Evolutionary conservation across 805 yeast species (phyloP).

Genomic region (Pachysolen tannophilus): DNA sequence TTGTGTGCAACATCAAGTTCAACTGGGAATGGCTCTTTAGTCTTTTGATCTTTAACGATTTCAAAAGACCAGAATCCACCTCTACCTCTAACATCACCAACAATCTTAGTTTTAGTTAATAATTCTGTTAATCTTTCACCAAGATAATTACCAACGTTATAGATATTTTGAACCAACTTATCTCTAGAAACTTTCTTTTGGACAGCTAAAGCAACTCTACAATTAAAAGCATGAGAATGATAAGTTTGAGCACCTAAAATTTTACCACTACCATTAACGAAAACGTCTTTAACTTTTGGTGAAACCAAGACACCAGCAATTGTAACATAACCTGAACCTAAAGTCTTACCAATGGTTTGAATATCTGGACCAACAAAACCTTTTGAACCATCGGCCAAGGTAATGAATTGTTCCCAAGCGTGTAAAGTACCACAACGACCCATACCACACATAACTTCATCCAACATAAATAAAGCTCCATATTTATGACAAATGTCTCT

Average conservation of each 20-base stretch:
- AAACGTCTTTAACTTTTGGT: constrained; percentile 31
- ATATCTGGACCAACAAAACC: constrained; percentile 35
- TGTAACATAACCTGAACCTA: constrained; percentile 43
- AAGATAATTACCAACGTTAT: constrained; percentile 33
- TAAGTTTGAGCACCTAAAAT: constrained; percentile 44
- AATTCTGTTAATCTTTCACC: constrained; percentile 25
- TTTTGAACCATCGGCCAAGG: constrained; percentile 14
- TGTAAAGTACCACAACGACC: constrained; percentile 42
- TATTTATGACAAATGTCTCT: constrained; percentile 40
- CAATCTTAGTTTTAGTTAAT: constrained; percentile 23
- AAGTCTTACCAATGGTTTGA: constrained; percentile 41
- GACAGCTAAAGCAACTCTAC: constrained; percentile 38
- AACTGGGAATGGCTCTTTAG: constrained; percentile 36
- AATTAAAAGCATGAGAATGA: constrained; percentile 39
- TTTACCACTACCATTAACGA: constrained; percentile 30
- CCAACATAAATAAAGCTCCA: constrained; percentile 38
- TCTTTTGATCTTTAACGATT: constrained; percentile 35
- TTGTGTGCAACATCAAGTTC: constrained; percentile 22
- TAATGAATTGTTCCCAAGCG: constrained; percentile 37
- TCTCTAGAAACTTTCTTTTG: constrained; percentile 33
- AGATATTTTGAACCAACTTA: constrained; percentile 30
- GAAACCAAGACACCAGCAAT: constrained; percentile 39
- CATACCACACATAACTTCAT: constrained; percentile 51
- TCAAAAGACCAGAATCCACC: constrained; percentile 52
- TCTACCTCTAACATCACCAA: constrained; percentile 46